These are phyloP conservation scores for Rostrohypoxylon terebratum DNA, from an alignment of 495 filamentous ascomycete species.

Conservation along the genomic window DNA sequence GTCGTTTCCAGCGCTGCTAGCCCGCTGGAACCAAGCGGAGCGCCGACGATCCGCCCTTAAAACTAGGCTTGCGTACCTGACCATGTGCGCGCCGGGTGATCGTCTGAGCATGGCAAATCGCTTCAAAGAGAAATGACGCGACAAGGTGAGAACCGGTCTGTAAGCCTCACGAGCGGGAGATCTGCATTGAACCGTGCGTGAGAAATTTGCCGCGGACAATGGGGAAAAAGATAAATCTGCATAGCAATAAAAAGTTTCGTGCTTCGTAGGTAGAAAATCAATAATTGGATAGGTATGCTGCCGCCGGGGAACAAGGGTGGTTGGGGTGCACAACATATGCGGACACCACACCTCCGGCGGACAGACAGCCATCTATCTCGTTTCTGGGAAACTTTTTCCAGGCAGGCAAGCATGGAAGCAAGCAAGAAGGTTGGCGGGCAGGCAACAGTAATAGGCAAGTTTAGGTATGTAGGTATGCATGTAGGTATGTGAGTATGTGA, in stretches of 20 bases:
- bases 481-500: no score
- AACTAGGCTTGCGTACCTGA: slow-evolving; percentile 7
- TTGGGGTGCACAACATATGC: slow-evolving; percentile 32
- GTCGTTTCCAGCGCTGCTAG: slow-evolving; percentile 9
- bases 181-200: slow-evolving; percentile 20
- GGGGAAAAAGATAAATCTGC: background rate
- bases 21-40: background rate
- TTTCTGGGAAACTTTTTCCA: background rate
- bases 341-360: slow-evolving; percentile 29
- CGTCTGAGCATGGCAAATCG: background rate
- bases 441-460: background rate
- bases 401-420: slow-evolving; percentile 1
- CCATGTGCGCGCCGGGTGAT: slow-evolving; percentile 33
- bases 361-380: background rate
- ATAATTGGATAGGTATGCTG: slow-evolving; percentile 10
- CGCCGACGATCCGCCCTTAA: slow-evolving; percentile 22
- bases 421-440: slow-evolving; percentile 9
- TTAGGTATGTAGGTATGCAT: no score
- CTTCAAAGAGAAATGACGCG: background rate
- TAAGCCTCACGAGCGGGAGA: slow-evolving; percentile 33
- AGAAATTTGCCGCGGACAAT: background rate
- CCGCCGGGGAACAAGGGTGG: slow-evolving; percentile 26
- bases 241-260: background rate
- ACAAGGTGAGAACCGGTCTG: background rate
- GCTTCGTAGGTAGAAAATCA: background rate